phyloP scores from a whole-genome alignment of 768 basidiomycete species.

The Suillus lakei region DNA sequence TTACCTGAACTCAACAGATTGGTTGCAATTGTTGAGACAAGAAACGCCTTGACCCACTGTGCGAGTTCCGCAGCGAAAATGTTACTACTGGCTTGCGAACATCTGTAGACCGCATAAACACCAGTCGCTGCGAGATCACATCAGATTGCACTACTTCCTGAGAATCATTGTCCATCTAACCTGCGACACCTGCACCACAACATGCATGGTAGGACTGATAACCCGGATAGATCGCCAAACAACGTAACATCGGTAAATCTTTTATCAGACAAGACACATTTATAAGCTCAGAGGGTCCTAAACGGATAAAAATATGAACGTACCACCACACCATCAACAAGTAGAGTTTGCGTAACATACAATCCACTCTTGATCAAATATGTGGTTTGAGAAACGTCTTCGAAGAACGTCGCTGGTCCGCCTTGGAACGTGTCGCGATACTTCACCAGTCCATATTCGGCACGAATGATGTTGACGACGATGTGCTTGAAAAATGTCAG shows the following conservation, averaged over 20 bases:
- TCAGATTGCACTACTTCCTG: background rate
- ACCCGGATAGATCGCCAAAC: background rate
- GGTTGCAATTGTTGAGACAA: background rate
- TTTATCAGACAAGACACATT: background rate
- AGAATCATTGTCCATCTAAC: background rate
- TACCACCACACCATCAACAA: background rate
- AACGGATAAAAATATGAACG: background rate
- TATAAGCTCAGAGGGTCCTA: background rate
- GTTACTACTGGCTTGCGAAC: background rate
- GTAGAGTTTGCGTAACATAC: background rate
- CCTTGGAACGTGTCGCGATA: background rate
- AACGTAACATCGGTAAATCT: background rate
- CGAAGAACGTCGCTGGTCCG: background rate
- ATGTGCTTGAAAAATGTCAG: background rate
- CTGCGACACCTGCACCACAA: background rate
- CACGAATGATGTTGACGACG: background rate
- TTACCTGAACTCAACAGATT: background rate
- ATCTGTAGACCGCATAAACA: background rate
- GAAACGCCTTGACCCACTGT: background rate
- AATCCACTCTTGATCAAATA: background rate
- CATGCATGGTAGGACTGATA: background rate
- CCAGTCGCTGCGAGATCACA: background rate
- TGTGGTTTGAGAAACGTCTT: background rate
- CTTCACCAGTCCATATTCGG: background rate
- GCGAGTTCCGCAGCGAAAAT: background rate